Evolutionary conservation across 768 basidiomycete genomes (phyloP), one percentile per base, ranked within the genome.

Genomic region (Solioccasus polychromus): DNA sequence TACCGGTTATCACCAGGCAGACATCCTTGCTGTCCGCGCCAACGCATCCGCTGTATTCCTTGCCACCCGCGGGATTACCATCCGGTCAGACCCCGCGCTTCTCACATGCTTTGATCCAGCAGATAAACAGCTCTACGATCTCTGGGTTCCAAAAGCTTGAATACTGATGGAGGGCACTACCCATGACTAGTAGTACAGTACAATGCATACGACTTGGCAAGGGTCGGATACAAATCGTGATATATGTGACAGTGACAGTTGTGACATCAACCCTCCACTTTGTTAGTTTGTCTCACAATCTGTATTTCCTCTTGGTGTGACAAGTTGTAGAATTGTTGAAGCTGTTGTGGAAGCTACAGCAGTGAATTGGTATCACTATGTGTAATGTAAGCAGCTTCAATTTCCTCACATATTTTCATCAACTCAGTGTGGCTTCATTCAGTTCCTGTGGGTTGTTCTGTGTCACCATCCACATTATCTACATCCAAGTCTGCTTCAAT

Each of bases 121-220:
- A 19, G 89, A 92, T 66, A 81, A 74, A 67, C 83, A 88, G 53
- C 71, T 92, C 18, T 89, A 90, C 55, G 78, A 82, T 35, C 71
- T 90, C 9, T 91, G 89, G 88, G 83, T 72, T 23, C 82, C 85
- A 4, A 63, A 42, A 25, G 29, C 39, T 31, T 63, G 53, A 62
- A 17, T 5, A 15, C 30, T 31, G 30, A 9, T 31, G 30, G 11
- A n/a, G n/a, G n/a, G n/a, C n/a, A n/a, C n/a, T n/a, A n/a, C n/a
- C n/a, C n/a, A n/a, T n/a, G n/a, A n/a, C n/a, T n/a, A n/a, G n/a
- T n/a, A n/a, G n/a, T n/a, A n/a, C n/a, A n/a, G n/a, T n/a, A n/a
- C n/a, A n/a, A n/a, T n/a, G n/a, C n/a, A n/a, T n/a, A n/a, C n/a
- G n/a, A n/a, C n/a, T n/a, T n/a, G n/a, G n/a, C n/a, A n/a, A n/a